phyloP scores from a whole-genome alignment of 495 filamentous ascomycete genomes.

The Penicillium daleae region DNA sequence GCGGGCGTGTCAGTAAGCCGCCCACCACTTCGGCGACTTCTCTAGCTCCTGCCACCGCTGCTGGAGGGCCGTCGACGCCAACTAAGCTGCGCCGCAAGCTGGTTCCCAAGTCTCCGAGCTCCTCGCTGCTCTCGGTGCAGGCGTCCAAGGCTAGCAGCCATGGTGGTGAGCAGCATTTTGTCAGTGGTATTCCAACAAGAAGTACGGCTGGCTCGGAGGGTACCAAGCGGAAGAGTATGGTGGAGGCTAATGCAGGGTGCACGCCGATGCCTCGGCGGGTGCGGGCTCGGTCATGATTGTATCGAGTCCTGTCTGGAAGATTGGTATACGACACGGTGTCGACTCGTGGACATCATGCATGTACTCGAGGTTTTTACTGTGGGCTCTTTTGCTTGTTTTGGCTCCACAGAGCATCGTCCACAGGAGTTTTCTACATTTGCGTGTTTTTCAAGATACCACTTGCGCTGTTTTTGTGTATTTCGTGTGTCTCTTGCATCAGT shows the following conservation, averaged over 20 bases:
- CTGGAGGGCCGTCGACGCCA: constrained; percentile 29
- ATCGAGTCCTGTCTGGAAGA: not conserved
- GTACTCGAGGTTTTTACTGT: not conserved
- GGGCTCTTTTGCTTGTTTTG: not conserved
- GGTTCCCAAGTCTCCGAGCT: constrained; percentile 43
- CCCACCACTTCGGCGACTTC: constrained; percentile 15
- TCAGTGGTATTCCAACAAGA: constrained; percentile 32
- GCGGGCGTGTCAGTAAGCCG: constrained; percentile 29
- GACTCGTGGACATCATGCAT: constrained; percentile 8
- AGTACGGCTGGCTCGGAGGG: constrained; percentile 25
- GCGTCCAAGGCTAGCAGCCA: constrained; percentile 19
- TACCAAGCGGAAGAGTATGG: constrained; percentile 35
- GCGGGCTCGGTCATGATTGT: constrained; percentile 36
- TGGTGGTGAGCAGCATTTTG: constrained; percentile 21
- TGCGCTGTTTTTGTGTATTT: constrained; percentile 3
- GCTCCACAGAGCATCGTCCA: not conserved
- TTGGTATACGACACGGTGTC: constrained; percentile 1
- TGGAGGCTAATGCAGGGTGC: constrained; percentile 45
- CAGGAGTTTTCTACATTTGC: constrained; percentile 13
- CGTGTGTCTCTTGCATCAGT: not conserved
- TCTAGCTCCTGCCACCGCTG: constrained; percentile 7
- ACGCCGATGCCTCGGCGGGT: constrained; percentile 47
- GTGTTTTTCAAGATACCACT: constrained; percentile 24
- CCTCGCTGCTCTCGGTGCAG: constrained; percentile 24
- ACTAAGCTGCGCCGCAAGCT: constrained; percentile 45